Percentiles rank a stretch among this genome's conserved stretches.
These are phyloP conservation scores for Trypethelium eluteriae DNA, from an alignment of 495 filamentous ascomycete species.

Conservation along the genomic window DNA sequence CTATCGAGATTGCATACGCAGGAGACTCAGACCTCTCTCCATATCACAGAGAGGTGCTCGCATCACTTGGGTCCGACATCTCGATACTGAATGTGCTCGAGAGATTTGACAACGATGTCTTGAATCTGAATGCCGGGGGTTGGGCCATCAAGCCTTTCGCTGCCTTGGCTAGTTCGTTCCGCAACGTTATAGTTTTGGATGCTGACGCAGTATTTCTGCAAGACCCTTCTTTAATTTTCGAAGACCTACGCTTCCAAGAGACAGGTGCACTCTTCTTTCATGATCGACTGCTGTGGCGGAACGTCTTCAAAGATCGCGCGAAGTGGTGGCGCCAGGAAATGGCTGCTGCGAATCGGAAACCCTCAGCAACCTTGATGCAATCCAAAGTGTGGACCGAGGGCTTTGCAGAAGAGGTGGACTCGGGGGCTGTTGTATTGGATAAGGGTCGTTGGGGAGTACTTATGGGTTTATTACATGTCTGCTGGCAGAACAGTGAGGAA, in stretches of 20 bases:
- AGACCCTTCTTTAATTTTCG: not conserved
- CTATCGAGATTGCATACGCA: not conserved
- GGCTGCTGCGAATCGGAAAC: not conserved
- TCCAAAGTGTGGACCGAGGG: not conserved
- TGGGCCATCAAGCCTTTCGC: slow-evolving; percentile 7
- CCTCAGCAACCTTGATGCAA: not conserved
- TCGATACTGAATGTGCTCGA: not conserved
- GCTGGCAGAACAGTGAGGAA: not conserved
- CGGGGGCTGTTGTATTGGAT: not conserved
- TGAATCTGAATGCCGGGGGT: not conserved
- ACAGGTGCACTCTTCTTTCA: not conserved
- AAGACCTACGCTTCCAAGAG: not conserved
- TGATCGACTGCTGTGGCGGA: not conserved
- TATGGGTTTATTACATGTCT: not conserved
- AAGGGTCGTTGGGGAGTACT: not conserved
- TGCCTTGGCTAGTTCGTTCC: not conserved
- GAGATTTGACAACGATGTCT: not conserved
- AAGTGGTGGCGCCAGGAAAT: not conserved
- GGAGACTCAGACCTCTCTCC: not conserved
- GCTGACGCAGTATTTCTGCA: slow-evolving; percentile 11
- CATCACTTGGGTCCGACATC: not conserved
- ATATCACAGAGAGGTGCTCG: not conserved
- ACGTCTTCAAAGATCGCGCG: not conserved
- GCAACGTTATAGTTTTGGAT: slow-evolving; percentile 5
- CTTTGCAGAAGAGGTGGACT: not conserved